Evolutionary conservation across 768 basidiomycete species (phyloP).

Genomic region (Sporobolomyces pararoseus): DNA sequence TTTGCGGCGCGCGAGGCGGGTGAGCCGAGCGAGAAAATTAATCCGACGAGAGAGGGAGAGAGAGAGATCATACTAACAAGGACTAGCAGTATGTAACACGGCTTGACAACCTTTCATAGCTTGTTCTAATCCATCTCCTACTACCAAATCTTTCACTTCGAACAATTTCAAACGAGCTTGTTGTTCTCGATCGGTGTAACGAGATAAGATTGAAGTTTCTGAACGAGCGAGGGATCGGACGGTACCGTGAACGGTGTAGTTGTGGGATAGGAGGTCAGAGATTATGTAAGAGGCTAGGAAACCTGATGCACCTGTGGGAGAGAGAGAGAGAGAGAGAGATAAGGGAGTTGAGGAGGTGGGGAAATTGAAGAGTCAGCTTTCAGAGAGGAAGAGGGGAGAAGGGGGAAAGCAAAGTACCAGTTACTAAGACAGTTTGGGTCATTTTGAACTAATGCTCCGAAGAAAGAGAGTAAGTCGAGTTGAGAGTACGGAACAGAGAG

Average conservation of each 20-base stretch:
- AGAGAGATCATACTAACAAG: slow-evolving; percentile 19
- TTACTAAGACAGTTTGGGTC: slow-evolving; percentile 31
- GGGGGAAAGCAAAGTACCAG: slow-evolving; percentile 11
- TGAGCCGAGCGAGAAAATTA: too few relatives aligned
- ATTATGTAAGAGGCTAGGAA: slow-evolving; percentile 40
- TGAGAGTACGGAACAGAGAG: neutral
- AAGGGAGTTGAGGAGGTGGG: neutral
- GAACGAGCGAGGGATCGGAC: slow-evolving; percentile 8
- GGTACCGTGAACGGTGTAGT: slow-evolving; percentile 27
- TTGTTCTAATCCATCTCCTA: slow-evolving; percentile 27
- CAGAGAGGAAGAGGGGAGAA: neutral
- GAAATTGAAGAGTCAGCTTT: neutral
- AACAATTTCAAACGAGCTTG: slow-evolving; percentile 21
- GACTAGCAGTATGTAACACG: slow-evolving; percentile 32
- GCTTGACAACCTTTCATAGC: slow-evolving; percentile 32
- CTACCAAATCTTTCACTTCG: slow-evolving; percentile 35
- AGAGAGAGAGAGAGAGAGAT: neutral
- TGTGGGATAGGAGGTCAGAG: slow-evolving; percentile 30
- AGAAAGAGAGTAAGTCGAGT: neutral
- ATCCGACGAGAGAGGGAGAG: too few relatives aligned
- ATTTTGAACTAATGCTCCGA: neutral
- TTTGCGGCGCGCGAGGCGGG: too few relatives aligned
- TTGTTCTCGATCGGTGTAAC: slow-evolving; percentile 21
- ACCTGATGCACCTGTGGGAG: slow-evolving; percentile 19
- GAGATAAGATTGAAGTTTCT: slow-evolving; percentile 17